Evolutionary conservation across 2,329 filamentous ascomycete species (phyloP).

Genomic region (Colletotrichum sp.): DNA sequence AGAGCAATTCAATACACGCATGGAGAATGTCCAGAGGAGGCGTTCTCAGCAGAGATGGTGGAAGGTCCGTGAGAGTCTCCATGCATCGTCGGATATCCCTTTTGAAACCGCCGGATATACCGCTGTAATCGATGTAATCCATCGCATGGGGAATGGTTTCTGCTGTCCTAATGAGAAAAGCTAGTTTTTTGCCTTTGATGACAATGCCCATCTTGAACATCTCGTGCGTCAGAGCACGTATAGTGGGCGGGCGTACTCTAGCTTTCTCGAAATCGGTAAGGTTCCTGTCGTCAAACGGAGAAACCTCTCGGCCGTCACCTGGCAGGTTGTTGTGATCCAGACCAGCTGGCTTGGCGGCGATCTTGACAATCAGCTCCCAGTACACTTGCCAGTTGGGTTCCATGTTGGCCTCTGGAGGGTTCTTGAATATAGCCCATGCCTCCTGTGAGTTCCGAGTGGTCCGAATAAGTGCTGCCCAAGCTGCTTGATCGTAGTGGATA

Average conservation of each 20-base stretch:
- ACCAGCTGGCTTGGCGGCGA: conserved; percentile 41
- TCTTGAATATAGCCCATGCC: conserved; percentile 60
- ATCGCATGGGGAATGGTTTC: conserved; percentile 23
- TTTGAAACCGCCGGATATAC: neutral
- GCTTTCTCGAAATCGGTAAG: conserved; percentile 70
- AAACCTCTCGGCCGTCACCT: conserved; percentile 35
- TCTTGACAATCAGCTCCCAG: conserved; percentile 64
- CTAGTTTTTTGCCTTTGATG: conserved; percentile 22
- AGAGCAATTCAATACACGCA: conserved; percentile 4
- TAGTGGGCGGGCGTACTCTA: conserved; percentile 63
- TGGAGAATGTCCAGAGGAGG: conserved; percentile 34
- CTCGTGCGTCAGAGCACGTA: conserved; percentile 61
- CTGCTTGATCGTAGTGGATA: conserved; percentile 1
- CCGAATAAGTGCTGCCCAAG: conserved; percentile 62
- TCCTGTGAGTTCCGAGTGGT: conserved; percentile 66
- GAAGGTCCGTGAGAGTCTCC: neutral
- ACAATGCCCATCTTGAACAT: conserved; percentile 58
- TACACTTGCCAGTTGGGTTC: conserved; percentile 53
- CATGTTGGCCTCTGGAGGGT: conserved; percentile 35
- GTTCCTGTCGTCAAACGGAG: conserved; percentile 45
- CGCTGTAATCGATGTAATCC: conserved; percentile 31
- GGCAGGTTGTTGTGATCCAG: conserved; percentile 20
- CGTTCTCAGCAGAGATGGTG: neutral
- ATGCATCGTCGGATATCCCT: neutral
- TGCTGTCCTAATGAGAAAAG: conserved; percentile 10